Percentiles rank a stretch among this genome's conserved stretches.
These are phyloP conservation scores for Phytopythium mirpurense DNA, from an alignment of 352 stramenopile species.

Conservation along the genomic window DNA sequence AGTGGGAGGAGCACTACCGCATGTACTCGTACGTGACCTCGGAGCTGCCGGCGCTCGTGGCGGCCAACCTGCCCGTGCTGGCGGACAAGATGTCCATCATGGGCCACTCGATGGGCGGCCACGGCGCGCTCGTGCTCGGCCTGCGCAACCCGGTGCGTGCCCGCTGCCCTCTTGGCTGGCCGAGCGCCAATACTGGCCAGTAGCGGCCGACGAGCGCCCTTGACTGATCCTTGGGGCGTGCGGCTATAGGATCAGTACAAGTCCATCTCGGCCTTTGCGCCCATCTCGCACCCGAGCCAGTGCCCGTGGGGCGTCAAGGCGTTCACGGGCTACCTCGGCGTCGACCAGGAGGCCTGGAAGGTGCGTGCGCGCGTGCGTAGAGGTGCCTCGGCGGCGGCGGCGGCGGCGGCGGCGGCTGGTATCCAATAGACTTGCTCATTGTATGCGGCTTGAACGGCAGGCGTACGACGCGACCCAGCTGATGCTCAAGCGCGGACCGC, in stretches of 20 bases:
- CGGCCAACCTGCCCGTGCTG: conserved; percentile 78
- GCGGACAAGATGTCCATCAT: conserved; percentile 89
- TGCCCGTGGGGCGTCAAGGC: conserved; percentile 98
- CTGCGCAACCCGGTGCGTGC: conserved; percentile 77
- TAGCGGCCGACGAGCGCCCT: conserved; percentile 6
- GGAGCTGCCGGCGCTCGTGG: conserved; percentile 91
- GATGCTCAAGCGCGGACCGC: conserved; percentile 59
- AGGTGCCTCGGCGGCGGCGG: no score
- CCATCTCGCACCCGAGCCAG: conserved; percentile 94
- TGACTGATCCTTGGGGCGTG: no score
- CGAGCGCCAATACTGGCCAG: no score
- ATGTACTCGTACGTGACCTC: conserved; percentile 98
- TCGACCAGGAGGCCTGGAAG: conserved; percentile 84
- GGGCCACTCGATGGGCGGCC: conserved; percentile 97
- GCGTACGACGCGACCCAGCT: conserved; percentile 91
- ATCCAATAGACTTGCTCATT: conserved; percentile 3
- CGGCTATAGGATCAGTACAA: conserved; percentile 68
- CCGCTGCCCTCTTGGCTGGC: no score
- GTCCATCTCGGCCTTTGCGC: conserved; percentile 94
- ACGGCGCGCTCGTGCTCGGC: conserved; percentile 94
- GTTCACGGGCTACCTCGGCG: conserved; percentile 95
- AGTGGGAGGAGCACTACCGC: conserved; percentile 92
- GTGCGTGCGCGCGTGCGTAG: conserved; percentile 14
- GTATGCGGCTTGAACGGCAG: conserved; percentile 8
- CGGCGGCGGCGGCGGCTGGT: no score